These are phyloP conservation scores for Ophiocordyceps robertsii DNA, from an alignment of 2,329 filamentous ascomycete species.

Conservation along the genomic window DNA sequence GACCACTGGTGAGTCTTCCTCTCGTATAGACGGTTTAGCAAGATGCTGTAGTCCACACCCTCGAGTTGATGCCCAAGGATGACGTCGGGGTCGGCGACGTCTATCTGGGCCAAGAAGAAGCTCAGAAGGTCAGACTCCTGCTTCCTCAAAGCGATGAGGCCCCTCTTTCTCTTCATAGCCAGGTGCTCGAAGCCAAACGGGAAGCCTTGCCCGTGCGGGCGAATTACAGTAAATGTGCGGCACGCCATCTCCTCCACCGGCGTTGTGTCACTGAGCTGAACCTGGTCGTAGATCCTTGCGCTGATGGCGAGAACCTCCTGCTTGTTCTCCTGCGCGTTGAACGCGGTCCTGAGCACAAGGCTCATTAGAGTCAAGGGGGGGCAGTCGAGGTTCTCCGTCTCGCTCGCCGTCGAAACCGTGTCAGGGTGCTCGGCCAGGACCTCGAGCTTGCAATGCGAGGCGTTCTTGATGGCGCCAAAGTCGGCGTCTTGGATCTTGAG, in stretches of 20 bases:
- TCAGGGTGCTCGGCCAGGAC: slow-evolving; percentile 68
- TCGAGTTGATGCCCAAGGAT: slow-evolving; percentile 92
- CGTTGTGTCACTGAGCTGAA: slow-evolving; percentile 76
- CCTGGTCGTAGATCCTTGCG: slow-evolving; percentile 82
- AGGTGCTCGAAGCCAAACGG: slow-evolving; percentile 78
- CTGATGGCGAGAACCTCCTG: slow-evolving; percentile 90
- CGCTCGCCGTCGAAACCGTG: slow-evolving; percentile 56
- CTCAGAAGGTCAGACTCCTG: slow-evolving; percentile 75
- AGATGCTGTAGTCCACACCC: slow-evolving; percentile 86
- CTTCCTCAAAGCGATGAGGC: slow-evolving; percentile 67
- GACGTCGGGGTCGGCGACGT: slow-evolving; percentile 82
- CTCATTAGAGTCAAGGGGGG: slow-evolving; percentile 96
- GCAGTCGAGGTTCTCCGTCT: slow-evolving; percentile 68
- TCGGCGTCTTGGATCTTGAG: slow-evolving; percentile 78
- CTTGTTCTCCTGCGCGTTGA: slow-evolving; percentile 88
- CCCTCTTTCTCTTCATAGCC: slow-evolving; percentile 56
- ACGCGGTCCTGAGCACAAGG: slow-evolving; percentile 71
- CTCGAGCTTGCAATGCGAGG: slow-evolving; percentile 95
- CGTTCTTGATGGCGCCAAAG: slow-evolving; percentile 74
- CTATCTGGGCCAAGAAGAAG: slow-evolving; percentile 80
- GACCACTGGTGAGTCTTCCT: slow-evolving; percentile 94
- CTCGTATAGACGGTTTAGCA: slow-evolving; percentile 75
- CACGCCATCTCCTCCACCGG: slow-evolving; percentile 79
- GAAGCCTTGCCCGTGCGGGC: slow-evolving; percentile 63
- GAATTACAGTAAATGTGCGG: slow-evolving; percentile 82